Base-by-base conservation (phyloP, 2,329 filamentous ascomycete species). In the Coniella lustricola region DNA sequence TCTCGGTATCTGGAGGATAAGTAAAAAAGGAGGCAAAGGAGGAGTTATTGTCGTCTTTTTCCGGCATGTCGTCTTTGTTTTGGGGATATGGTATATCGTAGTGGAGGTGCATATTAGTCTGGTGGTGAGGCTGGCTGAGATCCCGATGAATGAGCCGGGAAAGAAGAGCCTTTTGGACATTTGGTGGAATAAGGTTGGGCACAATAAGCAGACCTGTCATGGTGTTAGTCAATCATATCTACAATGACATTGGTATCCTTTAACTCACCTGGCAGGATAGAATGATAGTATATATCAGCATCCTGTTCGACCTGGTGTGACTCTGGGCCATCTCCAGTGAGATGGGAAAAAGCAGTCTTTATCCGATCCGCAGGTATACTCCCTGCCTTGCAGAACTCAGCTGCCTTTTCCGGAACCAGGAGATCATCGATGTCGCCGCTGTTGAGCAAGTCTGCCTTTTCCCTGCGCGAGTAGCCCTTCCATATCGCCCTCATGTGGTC, bases 161-260 rank as follows among this genome's bases (percentile, higher is more conserved):
- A 4, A 97, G 74, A 3, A 97, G 73, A 33, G 71, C 67, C 51
- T 74, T 69, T 63, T 98, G 93, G 13, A 87, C 72, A 5, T 69
- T 59, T 14, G 78, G 75, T 4, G 90, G 84, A 9, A 97, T 68
- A 8, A 97, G 71, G 21, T 77, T 76, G 12, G 90, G 90, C 3
- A 90, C 69, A 45, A 97, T 77, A 48, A 86, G 74, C 9, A 98
- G 79, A 53, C 91, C 91, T 94, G 18, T 5, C 37, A 43, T 25
- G 55, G 31, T 45, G 29, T 40, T 17, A 22, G 36, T 16, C 14
- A 29, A 3, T 31, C 14, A 29, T 10, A 16, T n/a, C n/a, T 45
- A 7, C 12, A 39, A n/a, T 4, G 12, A 22, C 7, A 7, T 21
- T n/a, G 10, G 10, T 39, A 7, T n/a, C n/a, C n/a, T n/a, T n/a